Evolutionary conservation across 306 rosid genomes (phyloP), one percentile per base, ranked within the genome.

Genomic region (Senna siamea): DNA sequence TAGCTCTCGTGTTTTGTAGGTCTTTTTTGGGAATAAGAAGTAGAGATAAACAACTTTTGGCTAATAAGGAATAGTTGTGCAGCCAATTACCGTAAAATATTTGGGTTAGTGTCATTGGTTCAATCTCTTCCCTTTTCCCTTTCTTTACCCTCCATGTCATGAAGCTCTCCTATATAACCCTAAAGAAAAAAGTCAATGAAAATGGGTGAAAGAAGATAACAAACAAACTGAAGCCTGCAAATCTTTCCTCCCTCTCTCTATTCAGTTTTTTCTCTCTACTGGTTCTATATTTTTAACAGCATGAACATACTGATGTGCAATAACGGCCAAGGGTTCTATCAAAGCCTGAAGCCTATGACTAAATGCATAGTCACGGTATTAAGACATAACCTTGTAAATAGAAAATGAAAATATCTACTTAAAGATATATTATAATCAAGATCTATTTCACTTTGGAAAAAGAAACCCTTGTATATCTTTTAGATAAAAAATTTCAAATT

Each of bases 331-430:
- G 46, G 14, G 20, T 62, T 70, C 57, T 53, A 19, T 46, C 3
- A 62, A 26, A 35, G 54, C 46, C 43, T 57, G 53, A 34, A 44
- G 55, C 73, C 55, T 55, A 55, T 65, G 69, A 70, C 41, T 41
- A 35, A 72, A 68, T 59, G 6, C 56, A 69, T 69, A 59, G 58
- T 34, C 44, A 23, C 30, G 34, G 40, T 18, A 17, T 48, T n/a
- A 48, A 47, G 20, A 48, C 54, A 48, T 15, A n/a, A n/a, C 32
- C 15, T 20, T 54, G 52, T 15, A 59, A 47, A 26, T 15, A 22
- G 38, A 74, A 38, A 64, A 26, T 57, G 19, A 34, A 60, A n/a
- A 26, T 14, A 0, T 57, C 38, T 15, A 32, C 43, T 14, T 41
- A 53, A 54, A 62, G 28, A 40, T 30, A 67, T 30, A 32, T 53